phyloP scores from a whole-genome alignment of 2,329 filamentous ascomycete genomes.

The Raffaelea albimanens region DNA sequence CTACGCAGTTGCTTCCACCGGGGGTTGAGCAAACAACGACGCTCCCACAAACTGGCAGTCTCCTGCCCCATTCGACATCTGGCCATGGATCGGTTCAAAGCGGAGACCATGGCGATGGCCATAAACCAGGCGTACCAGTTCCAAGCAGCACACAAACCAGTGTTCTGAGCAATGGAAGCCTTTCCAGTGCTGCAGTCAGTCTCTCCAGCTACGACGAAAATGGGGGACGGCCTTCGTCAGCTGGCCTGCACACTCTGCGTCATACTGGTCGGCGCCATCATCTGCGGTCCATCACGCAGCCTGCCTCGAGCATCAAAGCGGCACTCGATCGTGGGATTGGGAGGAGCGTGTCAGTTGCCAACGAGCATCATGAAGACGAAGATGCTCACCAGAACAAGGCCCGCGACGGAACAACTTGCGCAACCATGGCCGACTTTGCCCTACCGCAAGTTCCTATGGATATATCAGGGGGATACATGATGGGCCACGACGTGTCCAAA shows the following conservation, averaged over 20 bases:
- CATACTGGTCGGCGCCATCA: neutral
- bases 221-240: neutral
- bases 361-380: neutral
- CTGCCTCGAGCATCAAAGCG: neutral
- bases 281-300: slow-evolving; percentile 4
- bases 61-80: too few relatives aligned
- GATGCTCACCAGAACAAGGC: neutral
- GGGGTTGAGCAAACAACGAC: too few relatives aligned
- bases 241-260: neutral
- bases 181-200: neutral
- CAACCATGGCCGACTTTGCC: slow-evolving; percentile 7
- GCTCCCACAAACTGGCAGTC: too few relatives aligned
- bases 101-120: neutral
- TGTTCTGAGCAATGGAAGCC: slow-evolving; percentile 1
- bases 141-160: slow-evolving; percentile 4
- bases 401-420: neutral
- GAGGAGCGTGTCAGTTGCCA: neutral
- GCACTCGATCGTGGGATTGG: slow-evolving; percentile 1
- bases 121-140: neutral
- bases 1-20: too few relatives aligned
- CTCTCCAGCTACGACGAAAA: neutral
- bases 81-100: neutral
- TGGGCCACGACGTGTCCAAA: slow-evolving; percentile 3
- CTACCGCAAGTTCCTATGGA: slow-evolving; percentile 3
- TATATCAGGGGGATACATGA: slow-evolving; percentile 4